Percentiles rank a stretch among this genome's conserved stretches.
Conservation (phyloP, 1,284 basidiomycete genomes). For the Austropuccinia psidii region DNA sequence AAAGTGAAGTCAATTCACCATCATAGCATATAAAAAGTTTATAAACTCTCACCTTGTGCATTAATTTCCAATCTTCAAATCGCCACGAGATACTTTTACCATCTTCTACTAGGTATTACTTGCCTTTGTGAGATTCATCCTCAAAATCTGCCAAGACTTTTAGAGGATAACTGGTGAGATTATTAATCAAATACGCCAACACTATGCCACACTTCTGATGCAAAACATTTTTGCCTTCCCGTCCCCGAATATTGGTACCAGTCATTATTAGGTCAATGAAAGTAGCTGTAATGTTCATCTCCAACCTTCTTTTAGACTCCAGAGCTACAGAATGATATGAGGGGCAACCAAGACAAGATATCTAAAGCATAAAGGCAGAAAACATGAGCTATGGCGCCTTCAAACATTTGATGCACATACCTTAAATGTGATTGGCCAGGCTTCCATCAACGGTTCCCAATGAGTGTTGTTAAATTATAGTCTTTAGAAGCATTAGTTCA, state of each 20-base stretch:
- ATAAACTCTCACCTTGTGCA: slow-evolving; percentile 80
- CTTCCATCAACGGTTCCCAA: slow-evolving; percentile 99
- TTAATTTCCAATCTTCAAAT: slow-evolving; percentile 92
- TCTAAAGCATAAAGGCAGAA: not conserved
- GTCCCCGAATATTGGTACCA: slow-evolving; percentile 63
- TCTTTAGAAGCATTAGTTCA: slow-evolving; percentile 45
- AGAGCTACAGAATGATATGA: slow-evolving; percentile 37
- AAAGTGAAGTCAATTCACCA: slow-evolving; percentile 37
- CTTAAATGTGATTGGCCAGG: slow-evolving; percentile 78
- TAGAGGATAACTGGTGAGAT: slow-evolving; percentile 77
- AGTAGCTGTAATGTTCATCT: slow-evolving; percentile 84
- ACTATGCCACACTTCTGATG: slow-evolving; percentile 72
- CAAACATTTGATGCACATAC: slow-evolving; percentile 56
- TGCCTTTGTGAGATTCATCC: slow-evolving; percentile 51
- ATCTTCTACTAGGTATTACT: slow-evolving; percentile 53
- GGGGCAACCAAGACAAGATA: slow-evolving; percentile 38
- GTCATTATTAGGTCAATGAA: slow-evolving; percentile 80
- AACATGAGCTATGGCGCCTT: not conserved
- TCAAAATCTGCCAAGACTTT: slow-evolving; percentile 53
- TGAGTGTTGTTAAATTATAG: slow-evolving; percentile 96
- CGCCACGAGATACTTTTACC: slow-evolving; percentile 84
- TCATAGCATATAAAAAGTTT: no score
- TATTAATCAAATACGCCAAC: slow-evolving; percentile 86
- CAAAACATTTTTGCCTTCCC: slow-evolving; percentile 64
- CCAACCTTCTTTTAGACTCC: slow-evolving; percentile 68